Conservation (phyloP, 1,139 yeast species). For the Suhomyces bribrorum region DNA sequence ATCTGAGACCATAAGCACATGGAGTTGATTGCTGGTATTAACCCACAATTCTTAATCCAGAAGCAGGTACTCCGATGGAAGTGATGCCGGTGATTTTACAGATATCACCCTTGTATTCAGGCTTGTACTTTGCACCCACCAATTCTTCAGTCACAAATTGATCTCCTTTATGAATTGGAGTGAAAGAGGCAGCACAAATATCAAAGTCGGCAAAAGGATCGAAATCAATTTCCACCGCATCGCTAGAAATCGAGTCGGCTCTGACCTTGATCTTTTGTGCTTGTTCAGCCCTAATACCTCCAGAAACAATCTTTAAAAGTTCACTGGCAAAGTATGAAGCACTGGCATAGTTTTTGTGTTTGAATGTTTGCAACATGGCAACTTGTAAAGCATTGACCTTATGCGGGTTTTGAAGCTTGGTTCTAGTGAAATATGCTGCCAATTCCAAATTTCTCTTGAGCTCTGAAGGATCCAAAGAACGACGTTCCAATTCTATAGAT, state of each 20-base stretch:
- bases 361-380: constrained; percentile 92
- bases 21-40: no score
- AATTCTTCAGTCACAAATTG: constrained; percentile 76
- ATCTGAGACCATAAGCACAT: no score
- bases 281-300: constrained; percentile 85
- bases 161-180: constrained; percentile 84
- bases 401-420: constrained; percentile 80
- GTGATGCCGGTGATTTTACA: constrained; percentile 80
- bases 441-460: constrained; percentile 86
- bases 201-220: constrained; percentile 92
- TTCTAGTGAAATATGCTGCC: constrained; percentile 92
- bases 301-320: constrained; percentile 63
- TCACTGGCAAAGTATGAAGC: constrained; percentile 91
- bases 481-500: constrained; percentile 86
- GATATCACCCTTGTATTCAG: constrained; percentile 71
- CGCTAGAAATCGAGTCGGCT: constrained; percentile 79
- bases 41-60: constrained; percentile 71
- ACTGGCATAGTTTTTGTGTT: constrained; percentile 80
- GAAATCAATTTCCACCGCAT: constrained; percentile 86
- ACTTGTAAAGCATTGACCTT: constrained; percentile 86
- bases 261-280: constrained; percentile 79
- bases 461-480: constrained; percentile 69
- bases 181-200: constrained; percentile 81
- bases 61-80: constrained; percentile 89
- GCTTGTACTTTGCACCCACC: constrained; percentile 86